Base-by-base conservation (phyloP, 352 stramenopile genomes). In the Phytophthora pisi region DNA sequence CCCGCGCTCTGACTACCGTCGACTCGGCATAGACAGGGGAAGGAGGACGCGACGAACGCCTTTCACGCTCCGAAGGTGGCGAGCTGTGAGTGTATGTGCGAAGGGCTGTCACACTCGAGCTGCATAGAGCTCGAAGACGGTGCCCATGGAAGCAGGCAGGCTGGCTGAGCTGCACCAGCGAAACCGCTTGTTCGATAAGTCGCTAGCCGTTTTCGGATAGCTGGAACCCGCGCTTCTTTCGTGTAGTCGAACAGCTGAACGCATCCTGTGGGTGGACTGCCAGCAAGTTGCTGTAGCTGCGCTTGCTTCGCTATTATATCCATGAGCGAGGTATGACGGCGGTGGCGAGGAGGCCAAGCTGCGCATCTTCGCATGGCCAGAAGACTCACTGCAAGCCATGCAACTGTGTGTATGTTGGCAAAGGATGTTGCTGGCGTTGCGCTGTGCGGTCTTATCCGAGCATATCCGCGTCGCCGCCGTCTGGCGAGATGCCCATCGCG, bases 171-270 rank as follows among this genome's bases (percentile, higher is more conserved):
- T 40, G 34, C 34, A 20, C 13, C 20, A 20, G 15, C 15, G 38
- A 46, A 46, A 53, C 20, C 5, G 34, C 15, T 40, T 40, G 11
- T 13, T 40, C 11, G 34, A 40, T 13, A 40, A 40, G 34, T 40
- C 23, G 47, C 51, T 31, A 34, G 23, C 51, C 31, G 63, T 65
- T 70, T 69, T 24, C 18, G 42, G 20, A 20, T n/a, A 3, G 42
- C 36, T 43, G 36, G 20, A 43, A 10, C 36, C 5, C 15, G 4
- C 15, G 4, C 15, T 23, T 50, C 46, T 43, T 64, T 68, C 52
- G 61, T 51, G 51, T 5, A 24, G 46, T 64, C 62, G 55, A 57
- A 59, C 49, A 64, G 28, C 62, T 64, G 45, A 67, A 60, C 43
- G 43, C n/a, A 50, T 50, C 8, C 7, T 50, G 18, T 50, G 43